Conservation (phyloP, 495 filamentous ascomycete species). For the Neurospora discreta region DNA sequence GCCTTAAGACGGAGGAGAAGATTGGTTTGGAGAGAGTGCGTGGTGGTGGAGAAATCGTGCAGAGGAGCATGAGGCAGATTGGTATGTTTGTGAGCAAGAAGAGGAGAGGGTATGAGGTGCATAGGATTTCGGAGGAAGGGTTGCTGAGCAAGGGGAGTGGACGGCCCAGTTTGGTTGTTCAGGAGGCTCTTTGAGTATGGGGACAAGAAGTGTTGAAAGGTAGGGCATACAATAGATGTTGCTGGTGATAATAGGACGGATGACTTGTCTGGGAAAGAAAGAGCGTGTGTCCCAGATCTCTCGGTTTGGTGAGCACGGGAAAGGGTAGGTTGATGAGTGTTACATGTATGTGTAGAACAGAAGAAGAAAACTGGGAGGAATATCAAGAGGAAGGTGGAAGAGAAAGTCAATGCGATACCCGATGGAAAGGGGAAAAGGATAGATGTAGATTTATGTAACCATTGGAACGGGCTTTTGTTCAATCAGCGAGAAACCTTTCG, state of each 20-base stretch:
- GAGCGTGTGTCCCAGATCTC: background rate
- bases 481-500: background rate
- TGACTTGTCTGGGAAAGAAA: background rate
- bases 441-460: background rate
- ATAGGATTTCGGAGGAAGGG: conserved; percentile 47
- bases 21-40: conserved; percentile 47
- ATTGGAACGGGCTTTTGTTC: background rate
- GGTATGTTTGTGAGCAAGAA: conserved; percentile 61
- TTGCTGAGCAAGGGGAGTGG: conserved; percentile 7
- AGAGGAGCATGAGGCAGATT: conserved; percentile 55
- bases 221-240: background rate
- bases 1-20: conserved; percentile 50
- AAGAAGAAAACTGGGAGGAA: background rate
- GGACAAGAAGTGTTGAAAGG: background rate
- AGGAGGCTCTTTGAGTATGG: conserved; percentile 7
- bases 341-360: background rate
- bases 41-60: conserved; percentile 49
- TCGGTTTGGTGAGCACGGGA: background rate
- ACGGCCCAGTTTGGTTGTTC: conserved; percentile 6
- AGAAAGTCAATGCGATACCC: background rate
- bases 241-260: background rate
- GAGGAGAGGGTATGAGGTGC: conserved; percentile 65
- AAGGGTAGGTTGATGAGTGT: background rate
- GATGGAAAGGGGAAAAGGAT: background rate
- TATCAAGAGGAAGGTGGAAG: background rate